Conservation (phyloP, 2,329 filamentous ascomycete species). For the Aspergillus sp. region DNA sequence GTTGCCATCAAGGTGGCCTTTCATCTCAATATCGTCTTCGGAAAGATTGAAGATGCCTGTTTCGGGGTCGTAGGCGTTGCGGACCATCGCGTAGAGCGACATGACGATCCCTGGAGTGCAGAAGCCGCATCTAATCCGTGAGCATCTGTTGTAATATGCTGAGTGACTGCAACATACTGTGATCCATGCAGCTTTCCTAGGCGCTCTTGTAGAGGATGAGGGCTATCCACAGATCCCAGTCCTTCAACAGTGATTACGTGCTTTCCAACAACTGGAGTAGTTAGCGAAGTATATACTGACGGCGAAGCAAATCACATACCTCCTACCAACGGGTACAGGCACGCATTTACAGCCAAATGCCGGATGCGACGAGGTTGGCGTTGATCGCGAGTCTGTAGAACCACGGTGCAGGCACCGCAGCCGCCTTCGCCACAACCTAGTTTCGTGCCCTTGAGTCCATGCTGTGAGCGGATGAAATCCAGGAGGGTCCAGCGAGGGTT, state of each 20-base stretch:
- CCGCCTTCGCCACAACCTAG: slow-evolving; percentile 72
- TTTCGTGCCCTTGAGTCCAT: slow-evolving; percentile 82
- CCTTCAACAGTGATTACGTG: slow-evolving; percentile 92
- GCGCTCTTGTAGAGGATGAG: slow-evolving; percentile 80
- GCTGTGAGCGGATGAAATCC: slow-evolving; percentile 66
- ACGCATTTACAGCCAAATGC: slow-evolving; percentile 86
- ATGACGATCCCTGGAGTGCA: slow-evolving; percentile 92
- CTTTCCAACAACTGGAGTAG: slow-evolving; percentile 70
- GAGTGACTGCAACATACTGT: slow-evolving; percentile 44
- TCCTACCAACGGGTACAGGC: slow-evolving; percentile 80
- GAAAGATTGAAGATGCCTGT: slow-evolving; percentile 71
- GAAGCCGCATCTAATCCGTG: slow-evolving; percentile 61
- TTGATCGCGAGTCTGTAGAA: slow-evolving; percentile 32
- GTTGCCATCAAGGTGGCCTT: slow-evolving; percentile 78
- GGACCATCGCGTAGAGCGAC: slow-evolving; percentile 29
- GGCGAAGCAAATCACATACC: slow-evolving; percentile 7
- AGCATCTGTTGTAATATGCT: neutral
- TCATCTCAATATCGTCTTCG: slow-evolving; percentile 69
- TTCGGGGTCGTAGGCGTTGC: slow-evolving; percentile 68
- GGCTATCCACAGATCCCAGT: slow-evolving; percentile 74
- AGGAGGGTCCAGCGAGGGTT: slow-evolving; percentile 83
- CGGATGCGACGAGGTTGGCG: slow-evolving; percentile 74
- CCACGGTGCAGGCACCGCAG: slow-evolving; percentile 87
- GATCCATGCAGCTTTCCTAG: slow-evolving; percentile 84
- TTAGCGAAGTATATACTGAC: neutral